These are phyloP conservation scores for Trichoderma citrinoviride DNA, from an alignment of 2,329 filamentous ascomycete genomes.

Conservation along the genomic window DNA sequence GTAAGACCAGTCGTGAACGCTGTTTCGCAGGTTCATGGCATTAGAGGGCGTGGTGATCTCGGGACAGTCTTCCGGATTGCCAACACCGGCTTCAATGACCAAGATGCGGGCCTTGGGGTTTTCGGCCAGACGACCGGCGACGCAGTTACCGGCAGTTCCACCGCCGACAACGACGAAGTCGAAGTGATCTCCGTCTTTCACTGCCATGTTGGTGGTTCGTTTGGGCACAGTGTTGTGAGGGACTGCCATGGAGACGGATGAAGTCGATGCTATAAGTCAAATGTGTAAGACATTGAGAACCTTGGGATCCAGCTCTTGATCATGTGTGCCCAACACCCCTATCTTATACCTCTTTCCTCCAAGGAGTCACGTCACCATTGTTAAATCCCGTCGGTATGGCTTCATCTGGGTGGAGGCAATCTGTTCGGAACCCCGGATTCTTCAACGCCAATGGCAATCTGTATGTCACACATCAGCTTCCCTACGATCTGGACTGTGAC, in stretches of 20 bases:
- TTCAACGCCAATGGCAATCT: not conserved
- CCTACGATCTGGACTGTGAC: not conserved
- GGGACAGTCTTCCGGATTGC: slow-evolving; percentile 48
- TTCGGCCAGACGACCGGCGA: slow-evolving; percentile 38
- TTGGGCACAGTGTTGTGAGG: not conserved
- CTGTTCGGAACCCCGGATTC: not conserved
- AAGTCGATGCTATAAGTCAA: not conserved
- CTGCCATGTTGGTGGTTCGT: slow-evolving; percentile 23
- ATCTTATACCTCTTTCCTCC: not conserved
- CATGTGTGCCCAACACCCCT: not conserved
- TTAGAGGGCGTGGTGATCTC: slow-evolving; percentile 53
- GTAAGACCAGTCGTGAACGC: slow-evolving; percentile 58
- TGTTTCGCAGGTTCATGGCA: slow-evolving; percentile 54
- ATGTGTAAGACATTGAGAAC: not conserved
- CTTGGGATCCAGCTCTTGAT: not conserved
- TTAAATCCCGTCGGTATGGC: not conserved
- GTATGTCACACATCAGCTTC: not conserved
- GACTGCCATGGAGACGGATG: not conserved
- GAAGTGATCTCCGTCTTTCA: slow-evolving; percentile 24
- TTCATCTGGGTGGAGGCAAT: not conserved
- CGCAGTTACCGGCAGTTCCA: slow-evolving; percentile 37
- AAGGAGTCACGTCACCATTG: not conserved
- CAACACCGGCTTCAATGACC: slow-evolving; percentile 48
- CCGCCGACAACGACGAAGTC: slow-evolving; percentile 37
- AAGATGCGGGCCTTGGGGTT: slow-evolving; percentile 41